phyloP scores from a whole-genome alignment of 352 stramenopile genomes.

The Aphanomyces stellatus region DNA sequence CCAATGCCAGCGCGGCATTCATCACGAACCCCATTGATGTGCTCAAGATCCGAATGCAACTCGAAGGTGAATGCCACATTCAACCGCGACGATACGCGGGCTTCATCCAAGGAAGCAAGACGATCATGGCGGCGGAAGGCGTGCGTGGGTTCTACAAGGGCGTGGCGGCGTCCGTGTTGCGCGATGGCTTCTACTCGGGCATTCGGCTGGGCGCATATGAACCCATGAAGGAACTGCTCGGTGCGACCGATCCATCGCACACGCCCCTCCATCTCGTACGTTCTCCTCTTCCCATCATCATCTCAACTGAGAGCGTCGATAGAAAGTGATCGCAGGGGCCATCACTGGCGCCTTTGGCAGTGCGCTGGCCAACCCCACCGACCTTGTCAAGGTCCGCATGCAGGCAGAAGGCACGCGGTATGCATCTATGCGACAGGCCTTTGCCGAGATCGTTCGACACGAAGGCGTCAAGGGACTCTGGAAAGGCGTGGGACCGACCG shows the following conservation, averaged over 20 bases:
- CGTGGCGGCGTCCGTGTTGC: slow-evolving; percentile 47
- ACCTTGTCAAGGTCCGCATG: slow-evolving; percentile 74
- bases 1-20: slow-evolving; percentile 44
- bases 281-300: slow-evolving; percentile 10
- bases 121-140: slow-evolving; percentile 52
- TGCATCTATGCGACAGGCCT: slow-evolving; percentile 55
- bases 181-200: slow-evolving; percentile 68
- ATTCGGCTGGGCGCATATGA: slow-evolving; percentile 77
- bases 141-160: slow-evolving; percentile 46
- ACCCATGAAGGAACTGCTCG: slow-evolving; percentile 61
- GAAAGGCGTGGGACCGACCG: slow-evolving; percentile 54
- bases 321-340: slow-evolving; percentile 56
- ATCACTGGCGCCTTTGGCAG: slow-evolving; percentile 53
- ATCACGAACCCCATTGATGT: slow-evolving; percentile 60
- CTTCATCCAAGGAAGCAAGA: slow-evolving; percentile 45
- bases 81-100: slow-evolving; percentile 40
- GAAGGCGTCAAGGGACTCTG: slow-evolving; percentile 65
- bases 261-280: slow-evolving; percentile 25
- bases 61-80: slow-evolving; percentile 31
- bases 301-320: slow-evolving; percentile 40
- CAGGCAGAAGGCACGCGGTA: slow-evolving; percentile 60
- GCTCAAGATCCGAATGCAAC: slow-evolving; percentile 56
- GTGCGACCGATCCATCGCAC: slow-evolving; percentile 36
- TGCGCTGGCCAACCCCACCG: slow-evolving; percentile 65
- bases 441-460: slow-evolving; percentile 45